Percentiles rank a stretch among this genome's conserved stretches.
These are phyloP conservation scores for Bonia amplexicaulis DNA, from an alignment of 176 grass and related monocot genomes.

Conservation along the genomic window DNA sequence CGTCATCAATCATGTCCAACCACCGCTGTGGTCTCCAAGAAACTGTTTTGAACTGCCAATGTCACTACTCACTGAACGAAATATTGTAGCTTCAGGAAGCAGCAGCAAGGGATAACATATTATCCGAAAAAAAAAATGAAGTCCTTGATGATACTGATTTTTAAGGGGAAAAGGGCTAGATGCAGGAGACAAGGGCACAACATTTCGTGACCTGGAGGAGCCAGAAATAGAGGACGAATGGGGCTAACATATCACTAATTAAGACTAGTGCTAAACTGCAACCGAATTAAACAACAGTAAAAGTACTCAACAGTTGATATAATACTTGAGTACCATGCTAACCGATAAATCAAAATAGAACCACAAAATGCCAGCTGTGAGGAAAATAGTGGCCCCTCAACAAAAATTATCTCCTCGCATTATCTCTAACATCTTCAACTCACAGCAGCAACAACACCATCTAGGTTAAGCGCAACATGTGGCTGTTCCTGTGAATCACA, in stretches of 20 bases:
- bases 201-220: too few species aligned
- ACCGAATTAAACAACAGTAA: neutral
- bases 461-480: neutral
- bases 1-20: conserved; percentile 27
- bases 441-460: neutral
- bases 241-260: too few species aligned
- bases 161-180: neutral
- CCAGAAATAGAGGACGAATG: too few species aligned
- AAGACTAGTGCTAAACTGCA: neutral
- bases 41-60: neutral
- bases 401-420: neutral
- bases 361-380: neutral
- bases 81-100: neutral
- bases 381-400: neutral
- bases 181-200: neutral
- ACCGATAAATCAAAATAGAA: neutral
- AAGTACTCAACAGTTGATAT: neutral
- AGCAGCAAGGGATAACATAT: neutral
- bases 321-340: neutral
- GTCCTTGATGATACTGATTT: neutral
- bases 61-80: neutral
- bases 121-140: neutral
- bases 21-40: neutral
- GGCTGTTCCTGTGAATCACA: neutral
- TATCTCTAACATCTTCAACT: neutral